A percentile compares a stretch with the other conserved stretches of the same genome.
Conservation (phyloP, 2,329 filamentous ascomycete genomes). For the Harringtonia aguacate region DNA sequence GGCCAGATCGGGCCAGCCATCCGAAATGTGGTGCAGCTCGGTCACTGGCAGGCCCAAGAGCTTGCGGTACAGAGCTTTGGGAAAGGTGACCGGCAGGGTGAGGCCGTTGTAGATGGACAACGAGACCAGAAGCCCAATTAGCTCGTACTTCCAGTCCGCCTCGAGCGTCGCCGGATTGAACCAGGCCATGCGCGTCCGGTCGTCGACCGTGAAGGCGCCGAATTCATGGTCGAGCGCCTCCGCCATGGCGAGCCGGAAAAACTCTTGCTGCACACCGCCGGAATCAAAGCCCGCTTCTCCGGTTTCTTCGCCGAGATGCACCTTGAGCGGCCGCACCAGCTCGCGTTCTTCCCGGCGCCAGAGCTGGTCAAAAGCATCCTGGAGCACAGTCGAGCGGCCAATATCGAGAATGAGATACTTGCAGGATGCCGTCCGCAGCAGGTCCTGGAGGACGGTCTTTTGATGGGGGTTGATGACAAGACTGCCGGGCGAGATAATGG, state of each 20-base stretch:
- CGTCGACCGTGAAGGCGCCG: slow-evolving; percentile 71
- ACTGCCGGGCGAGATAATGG: slow-evolving; percentile 41
- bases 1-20: slow-evolving; percentile 78
- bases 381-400: slow-evolving; percentile 53
- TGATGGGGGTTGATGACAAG: slow-evolving; percentile 47
- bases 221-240: slow-evolving; percentile 70
- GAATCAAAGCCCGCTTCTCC: slow-evolving; percentile 89
- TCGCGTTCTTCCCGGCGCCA: slow-evolving; percentile 80
- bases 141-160: slow-evolving; percentile 80
- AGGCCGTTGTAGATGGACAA: slow-evolving; percentile 89
- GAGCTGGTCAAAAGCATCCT: slow-evolving; percentile 74
- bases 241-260: slow-evolving; percentile 75
- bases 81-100: slow-evolving; percentile 83
- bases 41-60: slow-evolving; percentile 60
- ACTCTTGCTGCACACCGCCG: slow-evolving; percentile 92
- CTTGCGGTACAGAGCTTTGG: slow-evolving; percentile 71
- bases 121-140: slow-evolving; percentile 78
- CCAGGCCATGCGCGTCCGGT: slow-evolving; percentile 70
- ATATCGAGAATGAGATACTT: slow-evolving; percentile 64
- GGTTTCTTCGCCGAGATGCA: slow-evolving; percentile 70
- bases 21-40: slow-evolving; percentile 64
- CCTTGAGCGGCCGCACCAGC: slow-evolving; percentile 74
- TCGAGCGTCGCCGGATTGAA: slow-evolving; percentile 76
- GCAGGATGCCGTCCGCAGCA: slow-evolving; percentile 55
- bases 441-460: slow-evolving; percentile 49